These are phyloP conservation scores for Metarhizium humberi DNA, from an alignment of 2,329 filamentous ascomycete species.

Conservation along the genomic window DNA sequence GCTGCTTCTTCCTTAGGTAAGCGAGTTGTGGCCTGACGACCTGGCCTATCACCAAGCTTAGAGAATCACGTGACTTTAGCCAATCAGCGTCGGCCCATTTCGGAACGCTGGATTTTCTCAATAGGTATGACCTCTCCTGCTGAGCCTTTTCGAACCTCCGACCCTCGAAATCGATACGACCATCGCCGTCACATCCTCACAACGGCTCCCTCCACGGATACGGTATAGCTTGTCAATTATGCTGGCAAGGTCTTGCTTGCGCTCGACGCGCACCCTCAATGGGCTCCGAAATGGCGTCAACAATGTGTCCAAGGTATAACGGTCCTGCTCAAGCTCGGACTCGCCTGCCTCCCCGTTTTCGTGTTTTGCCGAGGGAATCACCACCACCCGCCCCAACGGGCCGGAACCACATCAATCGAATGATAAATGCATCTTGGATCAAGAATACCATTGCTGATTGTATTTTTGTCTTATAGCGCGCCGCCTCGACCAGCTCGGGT, in stretches of 20 bases:
- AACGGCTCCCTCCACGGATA: slow-evolving; percentile 26
- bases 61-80: slow-evolving; percentile 23
- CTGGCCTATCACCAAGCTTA: not conserved
- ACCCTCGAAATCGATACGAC: slow-evolving; percentile 25
- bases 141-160: slow-evolving; percentile 29
- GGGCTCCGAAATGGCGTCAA: slow-evolving; percentile 64
- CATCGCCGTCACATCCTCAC: slow-evolving; percentile 27
- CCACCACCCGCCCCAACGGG: slow-evolving; percentile 13
- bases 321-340: slow-evolving; percentile 15
- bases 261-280: slow-evolving; percentile 78
- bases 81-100: slow-evolving; percentile 35
- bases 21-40: not conserved
- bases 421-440: slow-evolving; percentile 10
- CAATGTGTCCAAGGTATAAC: slow-evolving; percentile 63
- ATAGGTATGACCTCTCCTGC: slow-evolving; percentile 23
- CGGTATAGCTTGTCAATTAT: slow-evolving; percentile 52
- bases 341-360: not conserved
- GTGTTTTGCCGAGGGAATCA: slow-evolving; percentile 20
- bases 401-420: slow-evolving; percentile 20
- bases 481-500: slow-evolving; percentile 64
- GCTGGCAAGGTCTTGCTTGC: slow-evolving; percentile 88
- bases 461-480: slow-evolving; percentile 37
- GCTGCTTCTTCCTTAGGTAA: too few relatives aligned
- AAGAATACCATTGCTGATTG: slow-evolving; percentile 27
- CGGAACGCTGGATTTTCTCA: slow-evolving; percentile 33